phyloP scores from a whole-genome alignment of 192 early-diverging fungal genomes.

The Coemansia sp. region DNA sequence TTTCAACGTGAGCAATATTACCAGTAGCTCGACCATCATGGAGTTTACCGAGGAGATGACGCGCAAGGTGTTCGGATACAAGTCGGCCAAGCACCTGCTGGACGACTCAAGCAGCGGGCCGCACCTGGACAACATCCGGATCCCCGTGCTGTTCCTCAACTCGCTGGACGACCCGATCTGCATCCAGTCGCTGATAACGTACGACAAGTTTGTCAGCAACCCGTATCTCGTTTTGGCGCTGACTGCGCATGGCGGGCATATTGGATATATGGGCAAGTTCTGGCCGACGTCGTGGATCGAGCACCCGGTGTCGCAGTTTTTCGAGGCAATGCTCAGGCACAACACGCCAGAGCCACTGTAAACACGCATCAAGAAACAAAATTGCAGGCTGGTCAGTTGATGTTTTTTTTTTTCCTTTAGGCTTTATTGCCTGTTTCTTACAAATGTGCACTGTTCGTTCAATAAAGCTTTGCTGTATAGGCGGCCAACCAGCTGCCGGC shows the following conservation, averaged over 20 bases:
- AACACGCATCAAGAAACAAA: neutral
- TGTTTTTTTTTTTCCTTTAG: too few species aligned
- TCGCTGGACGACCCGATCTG: slow-evolving; percentile 91
- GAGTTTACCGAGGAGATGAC: slow-evolving; percentile 87
- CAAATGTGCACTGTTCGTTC: too few species aligned
- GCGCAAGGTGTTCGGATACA: slow-evolving; percentile 69
- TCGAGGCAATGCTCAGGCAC: slow-evolving; percentile 33
- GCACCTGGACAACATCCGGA: slow-evolving; percentile 60
- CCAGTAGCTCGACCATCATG: slow-evolving; percentile 59
- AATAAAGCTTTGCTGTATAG: neutral
- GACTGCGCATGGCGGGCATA: slow-evolving; percentile 82
- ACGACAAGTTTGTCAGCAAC: slow-evolving; percentile 70
- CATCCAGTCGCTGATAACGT: slow-evolving; percentile 62
- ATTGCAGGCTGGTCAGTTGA: too few species aligned
- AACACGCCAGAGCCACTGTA: slow-evolving; percentile 4
- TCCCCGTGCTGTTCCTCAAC: slow-evolving; percentile 82
- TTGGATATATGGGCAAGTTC: slow-evolving; percentile 63
- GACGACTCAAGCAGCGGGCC: slow-evolving; percentile 61
- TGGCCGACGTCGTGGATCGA: slow-evolving; percentile 53
- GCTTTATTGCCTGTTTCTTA: too few species aligned
- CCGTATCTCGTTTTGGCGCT: slow-evolving; percentile 76
- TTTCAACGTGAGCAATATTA: slow-evolving; percentile 54
- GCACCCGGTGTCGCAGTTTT: slow-evolving; percentile 47
- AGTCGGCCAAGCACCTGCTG: slow-evolving; percentile 81
- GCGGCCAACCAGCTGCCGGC: neutral